phyloP scores from a whole-genome alignment of 805 yeast species.

The Kodamaea nitidulidarum region DNA sequence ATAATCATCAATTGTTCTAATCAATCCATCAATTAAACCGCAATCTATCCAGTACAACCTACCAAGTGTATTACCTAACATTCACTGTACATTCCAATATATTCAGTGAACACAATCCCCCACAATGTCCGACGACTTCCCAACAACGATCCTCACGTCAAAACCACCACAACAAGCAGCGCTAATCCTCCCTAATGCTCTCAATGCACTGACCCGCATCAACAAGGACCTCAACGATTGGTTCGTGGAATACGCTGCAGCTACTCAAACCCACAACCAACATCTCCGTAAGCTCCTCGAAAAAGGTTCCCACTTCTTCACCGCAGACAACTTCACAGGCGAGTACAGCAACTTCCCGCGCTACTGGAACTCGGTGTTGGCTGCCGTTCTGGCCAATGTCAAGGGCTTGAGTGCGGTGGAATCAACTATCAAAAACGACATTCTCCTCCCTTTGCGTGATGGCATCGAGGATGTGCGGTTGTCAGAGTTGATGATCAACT shows the following conservation, averaged over 20 bases:
- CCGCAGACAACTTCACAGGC: constrained; percentile 13
- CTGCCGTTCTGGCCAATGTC: constrained; percentile 47
- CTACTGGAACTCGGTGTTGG: constrained; percentile 45
- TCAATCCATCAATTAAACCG: background rate
- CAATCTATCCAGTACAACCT: background rate
- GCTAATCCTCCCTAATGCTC: constrained; percentile 32
- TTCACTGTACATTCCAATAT: too few relatives aligned
- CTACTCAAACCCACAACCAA: constrained; percentile 16
- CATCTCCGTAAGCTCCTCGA: constrained; percentile 18
- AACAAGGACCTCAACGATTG: constrained; percentile 30
- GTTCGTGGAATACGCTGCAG: constrained; percentile 26
- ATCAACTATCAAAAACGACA: constrained; percentile 47
- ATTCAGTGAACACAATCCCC: too few relatives aligned
- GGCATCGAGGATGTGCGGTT: constrained; percentile 52
- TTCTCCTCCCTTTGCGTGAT: constrained; percentile 50
- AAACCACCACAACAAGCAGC: constrained; percentile 42
- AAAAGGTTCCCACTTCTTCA: constrained; percentile 20
- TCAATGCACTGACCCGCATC: constrained; percentile 27
- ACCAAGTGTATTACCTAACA: too few relatives aligned
- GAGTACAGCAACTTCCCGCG: constrained; percentile 40
- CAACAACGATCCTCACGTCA: constrained; percentile 38
- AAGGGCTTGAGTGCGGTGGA: constrained; percentile 48
- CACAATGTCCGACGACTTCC: constrained; percentile 13
- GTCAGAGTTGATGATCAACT: constrained; percentile 51
- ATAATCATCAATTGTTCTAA: too few relatives aligned